Evolutionary conservation across 2,329 filamentous ascomycete genomes (phyloP), one percentile per base, ranked within the genome.

Genomic region (Aspergillus neoniger): DNA sequence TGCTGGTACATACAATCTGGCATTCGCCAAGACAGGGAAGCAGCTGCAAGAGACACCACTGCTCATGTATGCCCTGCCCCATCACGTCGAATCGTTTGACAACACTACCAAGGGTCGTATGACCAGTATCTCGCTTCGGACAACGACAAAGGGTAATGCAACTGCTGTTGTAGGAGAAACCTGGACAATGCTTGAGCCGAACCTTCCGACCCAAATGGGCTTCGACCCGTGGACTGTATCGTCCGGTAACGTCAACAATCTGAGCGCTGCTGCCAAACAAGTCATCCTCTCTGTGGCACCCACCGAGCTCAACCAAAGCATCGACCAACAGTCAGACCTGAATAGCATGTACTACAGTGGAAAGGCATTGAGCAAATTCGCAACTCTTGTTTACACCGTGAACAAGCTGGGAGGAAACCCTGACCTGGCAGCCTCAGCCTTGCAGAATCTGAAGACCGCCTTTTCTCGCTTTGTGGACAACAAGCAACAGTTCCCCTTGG

Each of bases 261-360:
- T 85, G 53, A 75, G 80, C 1, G 54, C 73, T 1, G 77, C 80
- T n/a, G 84, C 86, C 1, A 86, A 88, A 66, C 73, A 81, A 2
- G 78, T 80, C 2, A 89, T 96, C 58, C 78, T 80, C 38, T 79
- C 83, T 1, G 81, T 88, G 8, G 90, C 91, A 1, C 80, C 83
- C n/a, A 83, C 82, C 19, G 95, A 99, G 74, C 79, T 96, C 0
- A 83, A 85, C 0, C 88, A 95, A 75, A 84, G 92, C 72, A 91
- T 97, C 76, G 76, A 81, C n/a, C 79, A 80, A 0, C 88, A 95
- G 70, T 86, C 87, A 5, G 86, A 95, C 64, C 80, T 91, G 38
- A 85, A 94, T 72, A 96, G 92, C 39, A 93, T 96, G 87, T 98
- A 98, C 76, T 97, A 89, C 75, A 91, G 90, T 67, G 95, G 95